Evolutionary conservation across 768 basidiomycete genomes (phyloP), one percentile per base, ranked within the genome.

Genomic region (Hygrophoropsis aurantiaca): DNA sequence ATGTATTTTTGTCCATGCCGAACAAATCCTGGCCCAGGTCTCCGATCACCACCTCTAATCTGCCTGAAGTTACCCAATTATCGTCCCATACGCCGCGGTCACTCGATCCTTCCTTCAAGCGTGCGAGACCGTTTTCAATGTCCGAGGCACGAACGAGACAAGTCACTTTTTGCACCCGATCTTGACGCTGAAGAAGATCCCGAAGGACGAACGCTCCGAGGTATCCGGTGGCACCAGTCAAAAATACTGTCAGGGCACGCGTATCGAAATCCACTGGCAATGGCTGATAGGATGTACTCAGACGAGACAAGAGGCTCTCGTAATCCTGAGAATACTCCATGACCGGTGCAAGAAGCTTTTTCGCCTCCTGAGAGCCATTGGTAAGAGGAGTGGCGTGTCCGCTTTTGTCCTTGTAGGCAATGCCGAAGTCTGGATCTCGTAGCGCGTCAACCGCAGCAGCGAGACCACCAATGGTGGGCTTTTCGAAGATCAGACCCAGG

Each of bases 221-320:
- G 75, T 94, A 99, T 2, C 97, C 97, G 8, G 97, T 97, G 4
- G 92, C 94, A 5, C 97, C 97, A 5, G 97, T 98, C 24, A 99
- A 79, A 75, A 99, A 97, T 24, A 98, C 78, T 0, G 89, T 90
- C 34, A 94, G 53, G 11, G 73, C 67, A 36, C 71, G 76, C 20
- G 67, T 60, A 18, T 64, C 59, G 55, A 84, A 84, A 54, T 84
- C 79, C n/a, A 70, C 44, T 1, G 85, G 73, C 2, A 83, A 65
- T n/a, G 80, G 68, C 1, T 75, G 66, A 65, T 93, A 97, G 7
- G 79, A 74, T 1, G 71, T 57, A 35, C 74, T 73, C 19, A 98
- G 76, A 53, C 71, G 71, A 34, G 77, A 62, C 23, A 84, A 47
- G 15, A 98, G 74, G 2, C 63, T 57, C 5, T 83, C 79, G 40